Base-by-base conservation (phyloP, 257 asterid species). In the Solanum pinnatisectum region DNA sequence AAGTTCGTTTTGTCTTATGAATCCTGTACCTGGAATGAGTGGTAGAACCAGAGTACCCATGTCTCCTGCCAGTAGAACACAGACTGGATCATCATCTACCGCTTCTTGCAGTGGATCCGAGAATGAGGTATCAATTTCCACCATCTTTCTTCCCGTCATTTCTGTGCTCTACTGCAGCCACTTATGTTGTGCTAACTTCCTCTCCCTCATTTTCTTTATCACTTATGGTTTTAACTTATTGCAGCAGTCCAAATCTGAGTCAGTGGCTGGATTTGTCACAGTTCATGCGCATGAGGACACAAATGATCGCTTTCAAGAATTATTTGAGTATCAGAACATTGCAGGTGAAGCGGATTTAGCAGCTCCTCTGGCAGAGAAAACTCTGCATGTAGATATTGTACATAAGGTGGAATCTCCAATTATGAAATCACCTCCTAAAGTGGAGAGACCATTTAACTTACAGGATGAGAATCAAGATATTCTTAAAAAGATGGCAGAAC, bases 11-110 rank as follows among this genome's bases (percentile, higher is more conserved):
- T 85, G 93, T 88, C 93, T 89, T 78, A 36, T 94, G 49, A 95
- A 90, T 74, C 98, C 98, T 7, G 90, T 93, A 63, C 98, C 98
- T 11, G 91, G 91, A 11, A 91, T 92, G 93, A 94, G 97, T 44
- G 91, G 89, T 88, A 93, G 95, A 89, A 91, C 96, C 44, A 93
- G 93, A 86, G 92, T 84, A 83, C 88, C 91, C 70, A 87, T 84
- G 83, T 90, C 94, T 89, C 92, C 95, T 36, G 89, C 90, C 35
- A 90, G 88, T 88, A 93, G 89, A 90, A 76, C 83, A 74, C 93
- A 85, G 85, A 90, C 92, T 79, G 59, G 91, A 87, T 88, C 96
- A 86, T 89, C 95, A 27, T 89, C 94, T 27, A 71, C 92, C 35
- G 85, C 89, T 71, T 90, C 95, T 46, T 91, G 90, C 39, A 88